Conservation (phyloP, 2,329 filamentous ascomycete species). For the Gaeumannomyces tritici region DNA sequence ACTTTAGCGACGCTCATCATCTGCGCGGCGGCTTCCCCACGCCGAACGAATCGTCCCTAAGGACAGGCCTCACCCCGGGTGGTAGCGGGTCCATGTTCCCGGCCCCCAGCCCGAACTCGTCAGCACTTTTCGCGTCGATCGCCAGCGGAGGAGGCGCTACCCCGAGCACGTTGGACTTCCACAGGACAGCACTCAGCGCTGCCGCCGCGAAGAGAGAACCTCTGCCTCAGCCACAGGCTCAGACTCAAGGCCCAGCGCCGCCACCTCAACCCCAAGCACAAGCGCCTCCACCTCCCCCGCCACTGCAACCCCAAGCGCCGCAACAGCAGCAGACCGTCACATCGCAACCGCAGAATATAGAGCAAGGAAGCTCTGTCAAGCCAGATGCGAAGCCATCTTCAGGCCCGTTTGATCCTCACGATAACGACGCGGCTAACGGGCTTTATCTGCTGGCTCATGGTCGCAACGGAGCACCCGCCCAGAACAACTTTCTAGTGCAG, state of each 20-base stretch:
- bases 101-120: slow-evolving; percentile 76
- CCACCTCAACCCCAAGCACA: slow-evolving; percentile 21
- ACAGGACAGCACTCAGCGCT: slow-evolving; percentile 80
- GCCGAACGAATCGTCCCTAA: slow-evolving; percentile 88
- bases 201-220: slow-evolving; percentile 55
- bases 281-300: slow-evolving; percentile 17
- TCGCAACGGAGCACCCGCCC: slow-evolving; percentile 42
- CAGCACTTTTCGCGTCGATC: slow-evolving; percentile 70
- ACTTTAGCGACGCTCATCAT: slow-evolving; percentile 73
- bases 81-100: slow-evolving; percentile 97
- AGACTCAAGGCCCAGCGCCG: slow-evolving; percentile 24
- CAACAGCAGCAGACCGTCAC: slow-evolving; percentile 21
- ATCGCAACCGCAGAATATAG: slow-evolving; percentile 43
- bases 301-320: slow-evolving; percentile 19
- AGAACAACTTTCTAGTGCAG: slow-evolving; percentile 35
- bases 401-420: slow-evolving; percentile 76
- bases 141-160: slow-evolving; percentile 76
- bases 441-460: slow-evolving; percentile 81
- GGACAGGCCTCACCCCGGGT: slow-evolving; percentile 86
- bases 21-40: slow-evolving; percentile 82
- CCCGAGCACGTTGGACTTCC: slow-evolving; percentile 86
- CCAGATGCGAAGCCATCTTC: slow-evolving; percentile 38
- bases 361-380: slow-evolving; percentile 34
- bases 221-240: slow-evolving; percentile 28
- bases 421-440: slow-evolving; percentile 92